A percentile compares a stretch with the other conserved stretches of the same genome.
Conservation (phyloP, 441 rosid genomes). For the Biscutella laevigata region DNA sequence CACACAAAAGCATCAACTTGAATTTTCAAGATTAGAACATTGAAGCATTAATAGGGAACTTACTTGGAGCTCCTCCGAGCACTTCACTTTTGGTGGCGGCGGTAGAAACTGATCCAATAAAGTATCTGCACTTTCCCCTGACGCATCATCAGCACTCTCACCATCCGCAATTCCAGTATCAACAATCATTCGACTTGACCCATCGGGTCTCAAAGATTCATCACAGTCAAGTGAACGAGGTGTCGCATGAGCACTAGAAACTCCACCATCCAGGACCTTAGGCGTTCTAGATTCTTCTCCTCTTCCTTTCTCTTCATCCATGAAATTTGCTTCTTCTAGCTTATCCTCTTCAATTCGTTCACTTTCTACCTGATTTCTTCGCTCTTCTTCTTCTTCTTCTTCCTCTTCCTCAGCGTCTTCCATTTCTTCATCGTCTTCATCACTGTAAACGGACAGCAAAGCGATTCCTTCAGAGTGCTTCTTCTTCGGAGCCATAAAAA, state of each 20-base stretch:
- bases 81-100: slow-evolving; percentile 47
- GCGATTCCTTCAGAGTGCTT: slow-evolving; percentile 82
- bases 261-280: slow-evolving; percentile 28
- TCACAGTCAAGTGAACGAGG: slow-evolving; percentile 37
- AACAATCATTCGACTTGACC: slow-evolving; percentile 15
- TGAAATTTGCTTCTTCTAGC: slow-evolving; percentile 22
- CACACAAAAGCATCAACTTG: not conserved
- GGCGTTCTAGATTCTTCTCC: slow-evolving; percentile 27
- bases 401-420: slow-evolving; percentile 47
- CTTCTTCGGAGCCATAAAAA: slow-evolving; percentile 57
- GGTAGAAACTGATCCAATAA: slow-evolving; percentile 66
- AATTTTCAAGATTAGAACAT: not conserved
- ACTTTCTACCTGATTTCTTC: slow-evolving; percentile 21
- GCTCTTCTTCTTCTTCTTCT: slow-evolving; percentile 11
- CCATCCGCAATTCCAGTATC: slow-evolving; percentile 39
- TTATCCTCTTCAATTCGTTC: slow-evolving; percentile 13
- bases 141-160: slow-evolving; percentile 30
- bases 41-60: slow-evolving; percentile 20
- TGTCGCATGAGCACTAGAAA: slow-evolving; percentile 37
- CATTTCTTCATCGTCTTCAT: slow-evolving; percentile 92
- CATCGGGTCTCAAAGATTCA: slow-evolving; percentile 35
- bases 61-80: slow-evolving; percentile 81
- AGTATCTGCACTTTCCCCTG: slow-evolving; percentile 38
- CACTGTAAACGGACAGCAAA: slow-evolving; percentile 77
- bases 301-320: slow-evolving; percentile 29